These are phyloP conservation scores for Agapanthus africanus DNA, from an alignment of 106 monocot species.

Conservation along the genomic window DNA sequence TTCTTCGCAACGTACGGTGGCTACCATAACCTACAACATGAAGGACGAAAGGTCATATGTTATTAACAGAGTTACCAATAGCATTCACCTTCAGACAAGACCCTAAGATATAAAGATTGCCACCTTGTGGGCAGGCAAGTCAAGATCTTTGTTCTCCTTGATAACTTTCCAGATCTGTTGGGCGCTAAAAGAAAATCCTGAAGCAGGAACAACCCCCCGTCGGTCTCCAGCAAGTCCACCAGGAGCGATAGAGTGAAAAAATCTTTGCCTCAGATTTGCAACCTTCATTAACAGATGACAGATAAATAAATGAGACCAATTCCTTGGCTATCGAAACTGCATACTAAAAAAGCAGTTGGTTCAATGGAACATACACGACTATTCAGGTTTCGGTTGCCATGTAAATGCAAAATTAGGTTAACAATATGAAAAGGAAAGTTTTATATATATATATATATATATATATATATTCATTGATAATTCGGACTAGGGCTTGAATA, in stretches of 20 bases:
- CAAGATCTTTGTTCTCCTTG: constrained; percentile 50
- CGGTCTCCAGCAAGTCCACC: constrained; percentile 60
- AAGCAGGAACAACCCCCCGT: constrained; percentile 51
- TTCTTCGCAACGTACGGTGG: constrained; percentile 50
- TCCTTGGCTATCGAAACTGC: neutral
- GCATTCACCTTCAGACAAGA: neutral
- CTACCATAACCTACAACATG: constrained; percentile 50
- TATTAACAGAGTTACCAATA: neutral
- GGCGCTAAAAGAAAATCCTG: constrained; percentile 52
- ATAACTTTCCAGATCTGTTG: constrained; percentile 58
- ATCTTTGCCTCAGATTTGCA: constrained; percentile 71
- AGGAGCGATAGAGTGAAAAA: constrained; percentile 79
- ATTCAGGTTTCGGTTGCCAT: neutral
- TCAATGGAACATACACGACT: neutral
- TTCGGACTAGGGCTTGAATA: too few relatives aligned
- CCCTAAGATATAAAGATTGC: neutral
- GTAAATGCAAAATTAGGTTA: neutral
- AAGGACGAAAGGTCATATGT: neutral
- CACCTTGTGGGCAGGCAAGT: constrained; percentile 62
- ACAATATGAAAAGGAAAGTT: too few relatives aligned
- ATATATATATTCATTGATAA: too few relatives aligned
- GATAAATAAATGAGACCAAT: constrained; percentile 1
- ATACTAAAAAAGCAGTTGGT: too few relatives aligned
- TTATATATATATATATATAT: too few relatives aligned
- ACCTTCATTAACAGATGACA: constrained; percentile 50